Evolutionary conservation across 257 asterid genomes (phyloP), one percentile per base, ranked within the genome.

Genomic region (Linaria vulgaris): DNA sequence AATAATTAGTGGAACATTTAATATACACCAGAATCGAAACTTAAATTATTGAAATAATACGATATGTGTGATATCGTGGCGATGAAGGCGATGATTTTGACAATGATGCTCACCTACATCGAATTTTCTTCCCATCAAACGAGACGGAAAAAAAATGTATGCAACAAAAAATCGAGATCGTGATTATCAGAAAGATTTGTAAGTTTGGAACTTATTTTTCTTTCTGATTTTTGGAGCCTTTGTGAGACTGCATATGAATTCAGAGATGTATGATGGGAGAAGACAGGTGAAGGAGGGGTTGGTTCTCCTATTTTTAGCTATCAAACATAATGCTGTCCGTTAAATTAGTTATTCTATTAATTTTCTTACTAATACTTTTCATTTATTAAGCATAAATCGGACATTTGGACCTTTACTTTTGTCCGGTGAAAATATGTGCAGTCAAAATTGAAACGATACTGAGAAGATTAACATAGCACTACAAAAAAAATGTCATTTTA

Each of bases 91-190:
- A n/a, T 44, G 16, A 3, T 43, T 16, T 3, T 43, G 48, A 15
- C 14, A 17, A 15, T 15, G 49, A 56, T 43, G 12, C 31, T 76
- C 72, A 17, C 59, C 76, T 48, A 19, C 20, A 54, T 80, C 82
- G 72, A 76, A 49, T 39, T 67, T 70, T 56, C 82, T 80, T 68
- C 82, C 85, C 82, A 80, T 80, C 30, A 41, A 57, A 44, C 63
- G 12, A 23, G 54, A 71, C 43, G 30, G 27, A 53, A 47, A 25
- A 23, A 21, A 30, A 45, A 59, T 30, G 55, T 30, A 17, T 24
- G n/a, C 12, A 8, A 6, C 15, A 6, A 15, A 15, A 11, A 6
- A 54, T 27, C 34, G 17, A 11, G 23, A 31, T 19, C 34, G 55
- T 24, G 67, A 68, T 13, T 68, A 10, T 10, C 13, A 41, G 47